These are phyloP conservation scores for Talaromyces nanjingensis DNA, from an alignment of 495 filamentous ascomycete species.

Conservation along the genomic window DNA sequence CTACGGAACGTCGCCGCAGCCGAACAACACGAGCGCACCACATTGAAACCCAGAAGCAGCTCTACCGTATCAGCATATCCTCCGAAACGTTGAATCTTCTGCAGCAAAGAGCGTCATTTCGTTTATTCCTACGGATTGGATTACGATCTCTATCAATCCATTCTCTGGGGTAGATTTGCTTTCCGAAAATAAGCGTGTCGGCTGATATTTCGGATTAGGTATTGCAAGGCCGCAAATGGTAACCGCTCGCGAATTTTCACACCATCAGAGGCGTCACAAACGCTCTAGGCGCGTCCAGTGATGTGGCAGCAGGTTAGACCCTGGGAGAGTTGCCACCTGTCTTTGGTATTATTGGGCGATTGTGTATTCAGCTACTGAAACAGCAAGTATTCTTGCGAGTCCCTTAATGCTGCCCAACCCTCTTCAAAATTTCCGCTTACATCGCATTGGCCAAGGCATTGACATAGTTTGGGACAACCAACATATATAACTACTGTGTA, in stretches of 20 bases:
- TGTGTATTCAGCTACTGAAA: neutral
- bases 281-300: neutral
- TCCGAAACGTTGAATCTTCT: neutral
- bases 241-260: neutral
- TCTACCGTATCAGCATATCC: neutral
- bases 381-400: neutral
- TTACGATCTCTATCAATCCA: neutral
- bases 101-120: neutral
- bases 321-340: conserved; percentile 2
- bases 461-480: neutral
- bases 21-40: neutral
- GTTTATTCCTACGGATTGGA: neutral
- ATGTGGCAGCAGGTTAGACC: neutral
- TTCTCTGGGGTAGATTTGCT: neutral
- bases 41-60: neutral
- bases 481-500: neutral
- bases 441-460: neutral
- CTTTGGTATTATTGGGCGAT: conserved; percentile 6
- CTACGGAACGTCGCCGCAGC: neutral
- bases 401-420: neutral
- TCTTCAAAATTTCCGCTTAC: neutral
- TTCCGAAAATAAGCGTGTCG: neutral
- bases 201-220: neutral
- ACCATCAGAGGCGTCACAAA: conserved; percentile 4
- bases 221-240: neutral